Percentiles rank a stretch among this genome's conserved stretches.
Evolutionary conservation across 768 basidiomycete genomes (phyloP).

Genomic region (Suillus plorans): DNA sequence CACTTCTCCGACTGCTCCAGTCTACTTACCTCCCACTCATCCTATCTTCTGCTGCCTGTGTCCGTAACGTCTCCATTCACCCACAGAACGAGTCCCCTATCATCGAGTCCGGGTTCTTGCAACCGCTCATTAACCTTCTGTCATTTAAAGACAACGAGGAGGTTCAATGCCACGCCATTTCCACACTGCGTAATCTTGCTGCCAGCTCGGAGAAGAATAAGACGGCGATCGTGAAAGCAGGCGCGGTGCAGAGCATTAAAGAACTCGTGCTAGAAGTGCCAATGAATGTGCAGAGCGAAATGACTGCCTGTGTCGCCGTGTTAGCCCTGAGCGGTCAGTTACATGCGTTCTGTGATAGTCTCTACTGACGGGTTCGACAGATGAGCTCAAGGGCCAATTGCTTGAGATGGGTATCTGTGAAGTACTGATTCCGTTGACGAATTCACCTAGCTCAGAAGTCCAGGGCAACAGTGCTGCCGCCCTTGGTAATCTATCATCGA

Average conservation of each 20-base stretch:
- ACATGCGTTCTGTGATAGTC: background rate
- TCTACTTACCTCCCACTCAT: slow-evolving; percentile 98
- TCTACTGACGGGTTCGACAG: slow-evolving; percentile 39
- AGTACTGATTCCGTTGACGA: slow-evolving; percentile 94
- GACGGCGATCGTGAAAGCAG: slow-evolving; percentile 95
- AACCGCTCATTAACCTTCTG: slow-evolving; percentile 91
- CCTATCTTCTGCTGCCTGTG: slow-evolving; percentile 96
- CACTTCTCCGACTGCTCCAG: slow-evolving; percentile 90
- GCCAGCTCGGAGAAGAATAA: slow-evolving; percentile 99
- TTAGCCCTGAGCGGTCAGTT: slow-evolving; percentile 87
- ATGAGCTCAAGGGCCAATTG: slow-evolving; percentile 94
- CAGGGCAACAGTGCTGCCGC: slow-evolving; percentile 99
- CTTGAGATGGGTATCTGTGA: slow-evolving; percentile 99
- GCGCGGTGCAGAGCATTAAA: slow-evolving; percentile 95
- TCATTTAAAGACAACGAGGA: slow-evolving; percentile 99
- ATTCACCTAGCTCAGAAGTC: slow-evolving; percentile 95
- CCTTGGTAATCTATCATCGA: slow-evolving; percentile 95
- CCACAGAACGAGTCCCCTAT: slow-evolving; percentile 98
- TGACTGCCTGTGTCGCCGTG: slow-evolving; percentile 99
- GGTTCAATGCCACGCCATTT: slow-evolving; percentile 98
- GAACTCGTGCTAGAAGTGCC: slow-evolving; percentile 94
- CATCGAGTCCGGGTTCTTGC: slow-evolving; percentile 96
- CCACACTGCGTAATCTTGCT: slow-evolving; percentile 93
- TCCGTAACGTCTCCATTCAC: slow-evolving; percentile 98
- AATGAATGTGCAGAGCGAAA: slow-evolving; percentile 96